Percentiles rank a stretch among this genome's conserved stretches.
Evolutionary conservation across 305 asterid genomes (phyloP).

Genomic region (Rubia balearica): DNA sequence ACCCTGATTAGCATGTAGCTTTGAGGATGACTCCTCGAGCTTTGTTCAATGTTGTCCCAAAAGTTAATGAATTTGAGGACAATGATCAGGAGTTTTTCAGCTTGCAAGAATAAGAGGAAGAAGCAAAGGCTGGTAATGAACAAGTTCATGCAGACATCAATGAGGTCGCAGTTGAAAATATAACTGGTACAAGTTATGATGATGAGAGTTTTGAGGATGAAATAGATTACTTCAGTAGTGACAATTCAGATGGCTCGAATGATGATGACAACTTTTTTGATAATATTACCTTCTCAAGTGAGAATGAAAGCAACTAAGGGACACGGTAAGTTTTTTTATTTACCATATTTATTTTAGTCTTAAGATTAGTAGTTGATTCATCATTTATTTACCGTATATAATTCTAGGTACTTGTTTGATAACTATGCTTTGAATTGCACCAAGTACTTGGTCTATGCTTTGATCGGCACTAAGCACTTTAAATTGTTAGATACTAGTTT

Average conservation of each 20-base stretch:
- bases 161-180: not conserved
- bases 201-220: not conserved
- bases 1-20: not conserved
- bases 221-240: not conserved
- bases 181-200: not conserved
- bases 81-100: not conserved
- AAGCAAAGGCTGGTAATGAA: not conserved
- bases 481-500: too few relatives aligned
- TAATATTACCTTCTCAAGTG: not conserved
- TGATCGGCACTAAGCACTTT: too few relatives aligned
- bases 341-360: too few relatives aligned
- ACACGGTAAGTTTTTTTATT: not conserved
- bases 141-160: not conserved
- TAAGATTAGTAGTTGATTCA: too few relatives aligned
- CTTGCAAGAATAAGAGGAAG: not conserved
- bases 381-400: slow-evolving; percentile 25
- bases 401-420: slow-evolving; percentile 87
- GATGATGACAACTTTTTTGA: not conserved
- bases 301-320: not conserved
- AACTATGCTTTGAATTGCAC: slow-evolving; percentile 84
- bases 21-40: not conserved
- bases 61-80: not conserved
- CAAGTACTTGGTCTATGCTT: slow-evolving; percentile 50
- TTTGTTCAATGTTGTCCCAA: not conserved
- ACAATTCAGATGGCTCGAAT: not conserved